Base-by-base conservation (phyloP, 179 eudicot species). In the Silene vulgaris region DNA sequence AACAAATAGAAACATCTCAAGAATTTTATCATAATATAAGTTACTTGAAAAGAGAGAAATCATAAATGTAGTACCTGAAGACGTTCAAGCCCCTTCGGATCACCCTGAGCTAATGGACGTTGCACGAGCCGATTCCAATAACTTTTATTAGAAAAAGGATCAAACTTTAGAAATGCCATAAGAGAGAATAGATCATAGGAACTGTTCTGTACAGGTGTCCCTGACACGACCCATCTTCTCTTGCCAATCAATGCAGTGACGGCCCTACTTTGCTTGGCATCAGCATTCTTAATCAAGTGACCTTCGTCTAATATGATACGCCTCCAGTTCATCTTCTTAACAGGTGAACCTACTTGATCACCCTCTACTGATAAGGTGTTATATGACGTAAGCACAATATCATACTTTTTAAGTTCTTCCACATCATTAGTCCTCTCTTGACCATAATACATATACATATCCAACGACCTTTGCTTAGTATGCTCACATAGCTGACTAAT, bases 281-380 rank as follows among this genome's bases (percentile, higher is more conserved):
- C 83, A 8, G 78, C 81, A 81, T 95, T 92, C 85, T 89, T 95
- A 71, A 95, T 87, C 77, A 87, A 72, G 85, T 95, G 99, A 17
- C 91, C 99, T 86, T 95, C 99, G 30, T 95, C 99, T 65, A 95
- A 86, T 35, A 95, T 89, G 75, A 95, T 86, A 29, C 99, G 85
- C 87, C 93, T 84, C 97, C 99, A 95, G 11, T 87, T 84, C 73
- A 95, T 83, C 87, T 80, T 82, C 79, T 85, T 87, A 71, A 89
- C 65, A 0, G 99, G 97, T 50, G 94, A 87, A 9, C 71, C 83
- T 4, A 65, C 8, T 71, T 71, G 80, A n/a, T 60, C 21, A 59
- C 73, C 85, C 81, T 94, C 97, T 70, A 74, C 60, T 3, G 89
- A 83, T 63, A 95, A 78, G 32, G 90, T 90, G 78, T 85, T 86